Evolutionary conservation across 2,329 filamentous ascomycete genomes (phyloP), one percentile per base, ranked within the genome.

Genomic region (Epichloe hybrida): DNA sequence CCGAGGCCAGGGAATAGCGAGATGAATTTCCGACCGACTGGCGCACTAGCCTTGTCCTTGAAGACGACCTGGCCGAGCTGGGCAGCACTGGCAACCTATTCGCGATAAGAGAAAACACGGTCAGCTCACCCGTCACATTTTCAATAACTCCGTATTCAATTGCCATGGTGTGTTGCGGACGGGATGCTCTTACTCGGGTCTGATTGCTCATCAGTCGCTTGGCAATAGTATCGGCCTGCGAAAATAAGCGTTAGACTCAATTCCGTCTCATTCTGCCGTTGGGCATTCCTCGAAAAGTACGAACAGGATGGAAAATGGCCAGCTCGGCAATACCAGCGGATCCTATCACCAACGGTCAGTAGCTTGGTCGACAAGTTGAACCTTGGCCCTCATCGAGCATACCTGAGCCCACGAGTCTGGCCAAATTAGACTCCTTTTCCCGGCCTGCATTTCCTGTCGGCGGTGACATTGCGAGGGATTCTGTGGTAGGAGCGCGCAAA

Each of bases 191-290:
- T 66, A 70, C 68, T 57, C 64, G 64, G 55, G 81, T 81, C 68
- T 95, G 85, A 72, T 98, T 96, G 81, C 89, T 96, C 93, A 98
- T 98, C 71, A 98, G 81, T 60, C 93, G 88, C 78, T 98, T 98
- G 56, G 93, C 91, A 63, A 94, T 96, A 48, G 93, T 98, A 72
- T 98, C 93, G 68, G 98, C 88, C 86, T 91, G 55, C 12, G 43
- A 17, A 40, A 41, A 55, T 7, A 1, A 23, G 27, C 5, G 48
- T 49, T 34, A 49, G 48, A 36, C 23, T 44, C 21, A 13, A 31
- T 37, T 49, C 15, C 5, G 17, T 23, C 20, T 6, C 17, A 31
- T 17, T 9, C 34, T 46, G 34, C 44, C 39, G 27, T 52, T 34
- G 27, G 7, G n/a, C 15, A 51, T 3, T 23, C 13, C 13, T 45